These are phyloP conservation scores for Citrullus colocynthis DNA, from an alignment of 306 rosid genomes.

Conservation along the genomic window DNA sequence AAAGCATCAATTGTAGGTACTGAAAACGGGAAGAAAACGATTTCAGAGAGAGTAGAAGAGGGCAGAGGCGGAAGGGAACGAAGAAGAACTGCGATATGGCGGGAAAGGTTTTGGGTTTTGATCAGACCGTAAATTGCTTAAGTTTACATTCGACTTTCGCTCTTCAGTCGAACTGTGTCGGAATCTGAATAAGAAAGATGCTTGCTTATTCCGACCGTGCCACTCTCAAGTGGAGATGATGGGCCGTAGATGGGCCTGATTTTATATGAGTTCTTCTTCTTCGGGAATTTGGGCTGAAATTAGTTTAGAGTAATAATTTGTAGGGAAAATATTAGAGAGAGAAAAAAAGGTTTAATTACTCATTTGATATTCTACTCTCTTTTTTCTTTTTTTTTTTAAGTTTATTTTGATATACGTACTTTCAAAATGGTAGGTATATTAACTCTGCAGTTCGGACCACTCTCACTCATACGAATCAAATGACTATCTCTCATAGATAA, in stretches of 20 bases:
- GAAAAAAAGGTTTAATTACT: no score
- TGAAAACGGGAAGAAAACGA: not conserved
- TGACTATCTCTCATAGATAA: no score
- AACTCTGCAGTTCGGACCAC: fast-evolving
- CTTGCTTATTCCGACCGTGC: not conserved
- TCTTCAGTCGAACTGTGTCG: not conserved
- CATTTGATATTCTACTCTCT: no score
- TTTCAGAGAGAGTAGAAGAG: not conserved
- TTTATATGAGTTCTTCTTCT: no score
- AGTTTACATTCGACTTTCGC: no score
- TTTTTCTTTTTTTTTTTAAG: no score
- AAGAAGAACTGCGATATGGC: slow-evolving; percentile 14
- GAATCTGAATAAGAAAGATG: not conserved
- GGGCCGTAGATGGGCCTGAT: not conserved
- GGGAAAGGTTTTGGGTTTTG: slow-evolving; percentile 12
- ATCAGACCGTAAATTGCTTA: not conserved
- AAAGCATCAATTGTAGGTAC: slow-evolving; percentile 18
- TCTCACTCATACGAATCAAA: no score
- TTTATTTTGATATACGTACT: no score
- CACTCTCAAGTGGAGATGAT: no score
- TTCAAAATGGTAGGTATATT: no score
- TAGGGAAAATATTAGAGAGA: no score
- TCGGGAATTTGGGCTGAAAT: not conserved
- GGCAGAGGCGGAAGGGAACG: not conserved
- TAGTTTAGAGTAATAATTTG: no score